These are phyloP conservation scores for Fusarium tanahbumbuense DNA, from an alignment of 2,329 filamentous ascomycete genomes.

Conservation along the genomic window DNA sequence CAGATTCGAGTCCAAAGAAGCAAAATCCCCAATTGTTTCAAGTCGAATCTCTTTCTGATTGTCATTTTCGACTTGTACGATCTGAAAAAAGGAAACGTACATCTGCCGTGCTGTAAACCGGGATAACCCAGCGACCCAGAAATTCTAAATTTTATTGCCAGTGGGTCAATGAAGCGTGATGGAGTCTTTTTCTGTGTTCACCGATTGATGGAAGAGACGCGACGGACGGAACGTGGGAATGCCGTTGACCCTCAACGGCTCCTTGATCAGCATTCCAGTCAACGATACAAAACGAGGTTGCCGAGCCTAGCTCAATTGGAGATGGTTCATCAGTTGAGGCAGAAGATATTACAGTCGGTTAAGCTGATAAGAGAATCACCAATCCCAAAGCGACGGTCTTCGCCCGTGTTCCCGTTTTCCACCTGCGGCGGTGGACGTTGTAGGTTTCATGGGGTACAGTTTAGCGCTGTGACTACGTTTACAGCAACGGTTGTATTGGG, in stretches of 20 bases:
- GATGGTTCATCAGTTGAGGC: not conserved
- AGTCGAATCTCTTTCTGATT: not conserved
- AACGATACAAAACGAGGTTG: not conserved
- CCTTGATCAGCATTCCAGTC: not conserved
- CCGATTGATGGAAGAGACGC: not conserved
- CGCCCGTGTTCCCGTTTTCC: not conserved
- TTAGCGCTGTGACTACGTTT: not conserved
- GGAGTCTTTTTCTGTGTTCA: not conserved
- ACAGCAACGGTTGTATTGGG: not conserved
- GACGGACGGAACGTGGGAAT: not conserved
- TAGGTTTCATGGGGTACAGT: not conserved
- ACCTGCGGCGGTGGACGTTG: not conserved
- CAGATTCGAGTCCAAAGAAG: not conserved
- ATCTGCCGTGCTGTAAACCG: not conserved
- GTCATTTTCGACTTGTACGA: not conserved
- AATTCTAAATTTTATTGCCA: not conserved
- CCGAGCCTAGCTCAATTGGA: not conserved
- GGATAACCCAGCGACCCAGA: not conserved
- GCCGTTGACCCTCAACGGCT: slow-evolving; percentile 1
- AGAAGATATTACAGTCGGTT: not conserved
- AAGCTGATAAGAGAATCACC: not conserved
- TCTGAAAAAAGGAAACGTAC: not conserved
- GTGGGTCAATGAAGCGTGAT: not conserved
- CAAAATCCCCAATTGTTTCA: not conserved
- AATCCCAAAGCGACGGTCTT: not conserved